These are phyloP conservation scores for Coemansia sp. DNA, from an alignment of 192 early-diverging fungal genomes.

Conservation along the genomic window DNA sequence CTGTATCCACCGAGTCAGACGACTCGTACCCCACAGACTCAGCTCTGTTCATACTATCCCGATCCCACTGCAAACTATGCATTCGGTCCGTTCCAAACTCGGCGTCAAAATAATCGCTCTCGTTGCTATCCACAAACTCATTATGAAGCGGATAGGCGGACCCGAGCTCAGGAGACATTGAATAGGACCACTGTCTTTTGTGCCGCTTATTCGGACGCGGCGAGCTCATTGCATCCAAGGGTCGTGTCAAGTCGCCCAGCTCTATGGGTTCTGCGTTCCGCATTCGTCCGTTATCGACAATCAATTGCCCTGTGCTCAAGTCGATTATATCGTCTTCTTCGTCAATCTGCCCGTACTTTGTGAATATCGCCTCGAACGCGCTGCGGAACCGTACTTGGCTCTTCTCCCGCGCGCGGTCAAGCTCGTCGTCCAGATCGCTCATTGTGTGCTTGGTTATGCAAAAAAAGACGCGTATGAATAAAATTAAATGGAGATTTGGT, in stretches of 20 bases:
- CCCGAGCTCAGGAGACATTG: slow-evolving; percentile 18
- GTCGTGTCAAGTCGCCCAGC: slow-evolving; percentile 26
- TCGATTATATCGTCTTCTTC: slow-evolving; percentile 47
- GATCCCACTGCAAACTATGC: too few species aligned
- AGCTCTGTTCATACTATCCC: too few species aligned
- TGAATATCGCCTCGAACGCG: slow-evolving; percentile 46
- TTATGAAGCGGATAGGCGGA: background rate
- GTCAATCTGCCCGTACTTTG: slow-evolving; percentile 45
- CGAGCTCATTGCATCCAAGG: background rate
- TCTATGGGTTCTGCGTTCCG: slow-evolving; percentile 23
- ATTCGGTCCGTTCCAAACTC: slow-evolving; percentile 3
- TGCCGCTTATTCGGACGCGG: background rate
- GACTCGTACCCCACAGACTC: slow-evolving; percentile 24
- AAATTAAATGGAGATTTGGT: too few species aligned
- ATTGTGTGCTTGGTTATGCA: slow-evolving; percentile 1
- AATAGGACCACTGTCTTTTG: background rate
- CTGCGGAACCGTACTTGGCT: slow-evolving; percentile 45
- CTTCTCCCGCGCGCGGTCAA: slow-evolving; percentile 36
- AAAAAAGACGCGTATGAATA: too few species aligned
- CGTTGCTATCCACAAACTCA: background rate
- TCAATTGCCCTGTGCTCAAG: slow-evolving; percentile 25
- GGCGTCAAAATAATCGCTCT: slow-evolving; percentile 9
- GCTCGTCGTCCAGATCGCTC: slow-evolving; percentile 41
- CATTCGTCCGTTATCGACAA: slow-evolving; percentile 46
- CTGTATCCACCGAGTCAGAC: slow-evolving; percentile 26